A percentile compares a stretch with the other conserved stretches of the same genome.
Evolutionary conservation across 1,284 basidiomycete species (phyloP).

Genomic region (Schizopora paradoxa): DNA sequence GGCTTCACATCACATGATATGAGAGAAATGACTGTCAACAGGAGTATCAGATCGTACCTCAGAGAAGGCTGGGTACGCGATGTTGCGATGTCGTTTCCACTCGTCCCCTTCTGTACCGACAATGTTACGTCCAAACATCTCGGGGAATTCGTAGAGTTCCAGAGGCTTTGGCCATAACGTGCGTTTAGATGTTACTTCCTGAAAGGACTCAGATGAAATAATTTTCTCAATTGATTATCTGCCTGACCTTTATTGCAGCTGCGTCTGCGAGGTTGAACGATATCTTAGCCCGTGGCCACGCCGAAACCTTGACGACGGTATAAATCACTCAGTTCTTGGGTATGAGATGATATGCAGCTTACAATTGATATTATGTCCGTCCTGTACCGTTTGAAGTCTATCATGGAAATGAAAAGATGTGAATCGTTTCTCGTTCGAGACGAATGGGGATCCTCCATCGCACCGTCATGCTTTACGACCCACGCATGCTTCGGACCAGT

Average conservation of each 20-base stretch:
- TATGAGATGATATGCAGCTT: neutral
- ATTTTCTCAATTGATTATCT: neutral
- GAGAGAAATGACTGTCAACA: neutral
- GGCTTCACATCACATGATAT: slow-evolving; percentile 20
- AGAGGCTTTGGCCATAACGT: slow-evolving; percentile 13
- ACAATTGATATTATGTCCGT: slow-evolving; percentile 13
- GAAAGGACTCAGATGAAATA: neutral
- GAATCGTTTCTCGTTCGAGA: neutral
- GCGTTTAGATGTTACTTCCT: slow-evolving; percentile 14
- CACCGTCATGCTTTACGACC: slow-evolving; percentile 8
- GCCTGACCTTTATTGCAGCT: slow-evolving; percentile 35
- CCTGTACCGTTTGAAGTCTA: slow-evolving; percentile 13
- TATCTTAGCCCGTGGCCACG: slow-evolving; percentile 12
- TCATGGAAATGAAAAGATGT: neutral
- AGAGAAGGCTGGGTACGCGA: slow-evolving; percentile 37
- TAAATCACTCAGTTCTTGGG: neutral
- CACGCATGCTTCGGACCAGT: slow-evolving; percentile 8
- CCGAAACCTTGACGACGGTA: slow-evolving; percentile 8
- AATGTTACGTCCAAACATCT: slow-evolving; percentile 37
- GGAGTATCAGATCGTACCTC: slow-evolving; percentile 25
- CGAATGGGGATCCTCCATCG: neutral
- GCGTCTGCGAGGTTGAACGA: slow-evolving; percentile 31
- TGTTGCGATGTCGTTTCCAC: slow-evolving; percentile 38
- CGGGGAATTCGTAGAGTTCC: slow-evolving; percentile 31
- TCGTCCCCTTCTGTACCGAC: slow-evolving; percentile 38